These are phyloP conservation scores for Thermoascus crustaceus DNA, from an alignment of 2,329 filamentous ascomycete genomes.

Conservation along the genomic window DNA sequence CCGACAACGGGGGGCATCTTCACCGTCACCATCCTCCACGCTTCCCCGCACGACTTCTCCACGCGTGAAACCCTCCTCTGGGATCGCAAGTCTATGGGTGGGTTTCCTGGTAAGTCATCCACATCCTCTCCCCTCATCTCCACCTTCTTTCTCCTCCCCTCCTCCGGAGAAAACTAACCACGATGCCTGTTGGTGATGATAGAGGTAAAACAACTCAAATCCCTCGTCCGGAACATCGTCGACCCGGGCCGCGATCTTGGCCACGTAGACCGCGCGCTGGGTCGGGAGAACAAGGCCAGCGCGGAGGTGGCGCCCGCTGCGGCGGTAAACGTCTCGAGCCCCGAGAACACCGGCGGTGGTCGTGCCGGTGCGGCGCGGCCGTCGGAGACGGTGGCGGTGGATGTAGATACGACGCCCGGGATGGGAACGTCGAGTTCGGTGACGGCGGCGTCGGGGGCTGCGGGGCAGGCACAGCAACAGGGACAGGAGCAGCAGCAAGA, in stretches of 20 bases:
- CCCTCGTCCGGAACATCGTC: conserved; percentile 71
- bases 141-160: conserved; percentile 2
- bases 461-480: conserved; percentile 8
- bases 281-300: conserved; percentile 4
- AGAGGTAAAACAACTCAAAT: conserved; percentile 86
- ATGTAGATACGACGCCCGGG: background rate
- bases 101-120: conserved; percentile 61
- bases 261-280: conserved; percentile 58
- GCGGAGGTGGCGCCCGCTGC: background rate
- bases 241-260: conserved; percentile 71
- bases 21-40: conserved; percentile 54
- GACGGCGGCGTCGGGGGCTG: background rate
- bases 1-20: conserved; percentile 82
- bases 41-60: conserved; percentile 14
- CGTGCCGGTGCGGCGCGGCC: background rate
- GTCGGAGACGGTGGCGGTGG: conserved; percentile 1
- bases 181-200: no score
- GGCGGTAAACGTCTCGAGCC: background rate
- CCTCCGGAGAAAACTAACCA: conserved; percentile 1
- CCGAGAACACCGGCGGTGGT: conserved; percentile 2
- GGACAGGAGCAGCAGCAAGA: no score
- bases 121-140: background rate
- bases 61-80: conserved; percentile 57
- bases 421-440: background rate
- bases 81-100: conserved; percentile 79